Evolutionary conservation across 108 stramenopile genomes (phyloP), one percentile per base, ranked within the genome.

Genomic region (Cyclotella baltica): DNA sequence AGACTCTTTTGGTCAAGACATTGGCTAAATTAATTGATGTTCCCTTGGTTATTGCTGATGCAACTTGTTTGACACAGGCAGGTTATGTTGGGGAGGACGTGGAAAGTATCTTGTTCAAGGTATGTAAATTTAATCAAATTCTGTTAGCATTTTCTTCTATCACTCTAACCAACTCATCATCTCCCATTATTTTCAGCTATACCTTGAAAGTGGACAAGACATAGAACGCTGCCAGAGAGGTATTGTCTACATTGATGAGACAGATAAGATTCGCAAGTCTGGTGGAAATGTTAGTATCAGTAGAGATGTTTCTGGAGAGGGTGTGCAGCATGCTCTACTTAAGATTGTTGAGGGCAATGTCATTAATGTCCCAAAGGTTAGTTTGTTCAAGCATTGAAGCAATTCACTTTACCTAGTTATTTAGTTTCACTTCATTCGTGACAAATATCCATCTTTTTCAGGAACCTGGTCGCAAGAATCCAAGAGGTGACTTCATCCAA

Each of bases 41-140:
- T 3, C 98, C 98, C 20, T 77, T 98, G 56, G 96, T 97, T 16
- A 96, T 98, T 77, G 88, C 96, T 0, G 98, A 98, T 83, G 98
- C 98, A 20, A 98, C 98, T 13, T 97, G 96, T 76, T 88, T 98
- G 58, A 98, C 98, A 2, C 96, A 97, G 79, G 98, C 98, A 9
- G 98, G 98, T 23, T 98, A 98, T 67, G 98, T 98, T n/a, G 98
- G 98, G 9, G 98, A 98, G 76, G 98, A 98, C 79, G 98, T 98
- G n/a, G 98, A 98, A 78, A 90, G 90, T 50, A 86, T 98, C 33
- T 84, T 98, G 36, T 93, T 93, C 87, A 97, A 97, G 90, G 87
- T 88, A 53, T 62, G 81, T 40, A 59, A 30, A 3, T 2, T 27
- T 40, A 46, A 23, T 6, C 35, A 25, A 36, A 23, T 31, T 43